phyloP scores from a whole-genome alignment of 2,329 filamentous ascomycete genomes.

The Hypoxylon sp. region DNA sequence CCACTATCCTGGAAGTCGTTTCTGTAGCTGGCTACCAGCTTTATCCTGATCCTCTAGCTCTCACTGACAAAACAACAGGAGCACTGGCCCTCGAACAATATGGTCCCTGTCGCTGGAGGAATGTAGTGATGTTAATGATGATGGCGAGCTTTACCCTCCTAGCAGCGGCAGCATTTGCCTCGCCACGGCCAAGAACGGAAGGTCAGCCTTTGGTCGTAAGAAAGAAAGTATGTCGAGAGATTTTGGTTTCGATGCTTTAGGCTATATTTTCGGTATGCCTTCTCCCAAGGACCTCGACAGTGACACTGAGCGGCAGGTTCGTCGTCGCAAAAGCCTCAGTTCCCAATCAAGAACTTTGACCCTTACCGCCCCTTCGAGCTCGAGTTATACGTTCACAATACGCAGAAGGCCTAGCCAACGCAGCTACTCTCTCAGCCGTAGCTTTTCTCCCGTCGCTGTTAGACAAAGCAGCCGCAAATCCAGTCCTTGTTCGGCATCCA shows the following conservation, averaged over 20 bases:
- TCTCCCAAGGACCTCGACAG: conserved; percentile 45
- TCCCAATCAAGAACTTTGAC: conserved; percentile 43
- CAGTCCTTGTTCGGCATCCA: conserved; percentile 27
- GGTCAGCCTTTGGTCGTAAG: conserved; percentile 47
- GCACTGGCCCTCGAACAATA: conserved; percentile 19
- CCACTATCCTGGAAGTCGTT: neutral
- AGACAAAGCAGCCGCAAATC: conserved; percentile 16
- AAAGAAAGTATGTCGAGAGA: conserved; percentile 40
- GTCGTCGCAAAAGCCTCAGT: conserved; percentile 27
- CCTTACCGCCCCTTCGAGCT: conserved; percentile 22
- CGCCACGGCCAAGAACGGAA: conserved; percentile 46
- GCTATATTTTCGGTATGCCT: conserved; percentile 45
- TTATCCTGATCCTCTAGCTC: neutral
- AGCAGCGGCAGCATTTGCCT: conserved; percentile 40
- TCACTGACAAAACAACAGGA: conserved; percentile 35
- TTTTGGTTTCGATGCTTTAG: conserved; percentile 47
- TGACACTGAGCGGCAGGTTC: conserved; percentile 30
- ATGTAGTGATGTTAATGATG: conserved; percentile 18
- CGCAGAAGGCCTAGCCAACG: neutral
- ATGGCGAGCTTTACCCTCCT: conserved; percentile 39
- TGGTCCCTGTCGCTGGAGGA: neutral
- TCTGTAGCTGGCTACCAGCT: neutral
- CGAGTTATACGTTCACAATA: conserved; percentile 11
- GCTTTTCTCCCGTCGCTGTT: neutral
- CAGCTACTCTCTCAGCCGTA: neutral